These are phyloP conservation scores for Lagerstroemia fauriei DNA, from an alignment of 441 rosid species.

Conservation along the genomic window DNA sequence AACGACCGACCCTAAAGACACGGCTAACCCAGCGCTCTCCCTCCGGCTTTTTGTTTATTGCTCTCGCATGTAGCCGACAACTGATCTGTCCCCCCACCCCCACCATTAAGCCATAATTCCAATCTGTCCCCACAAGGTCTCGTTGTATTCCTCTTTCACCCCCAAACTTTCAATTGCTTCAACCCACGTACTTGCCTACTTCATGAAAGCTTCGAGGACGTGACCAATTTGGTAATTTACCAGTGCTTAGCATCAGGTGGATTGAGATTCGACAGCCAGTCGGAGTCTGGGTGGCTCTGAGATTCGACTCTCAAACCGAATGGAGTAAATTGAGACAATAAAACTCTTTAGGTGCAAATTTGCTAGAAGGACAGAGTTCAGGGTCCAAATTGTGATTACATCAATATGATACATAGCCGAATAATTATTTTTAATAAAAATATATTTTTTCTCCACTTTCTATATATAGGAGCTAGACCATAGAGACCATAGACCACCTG, in stretches of 20 bases:
- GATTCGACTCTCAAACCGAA: not conserved
- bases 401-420: too few relatives aligned
- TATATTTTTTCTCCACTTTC: not conserved
- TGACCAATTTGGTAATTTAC: too few relatives aligned
- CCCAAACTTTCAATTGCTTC: not conserved
- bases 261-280: too few relatives aligned
- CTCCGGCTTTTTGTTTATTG: not conserved
- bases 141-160: not conserved
- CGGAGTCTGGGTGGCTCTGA: not conserved
- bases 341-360: not conserved
- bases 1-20: not conserved
- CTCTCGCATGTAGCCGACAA: not conserved
- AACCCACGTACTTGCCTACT: not conserved
- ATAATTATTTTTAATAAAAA: not conserved
- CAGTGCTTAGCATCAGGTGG: too few relatives aligned
- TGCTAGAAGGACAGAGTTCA: not conserved
- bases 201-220: too few relatives aligned
- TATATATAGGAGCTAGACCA: not conserved
- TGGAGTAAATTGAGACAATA: not conserved
- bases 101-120: not conserved
- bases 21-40: not conserved
- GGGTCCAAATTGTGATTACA: not conserved
- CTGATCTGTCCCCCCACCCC: not conserved
- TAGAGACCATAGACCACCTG: not conserved
- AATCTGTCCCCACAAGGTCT: too few relatives aligned